These are phyloP conservation scores for Moesziomyces antarcticus DNA, from an alignment of 1,284 basidiomycete genomes.

Conservation along the genomic window DNA sequence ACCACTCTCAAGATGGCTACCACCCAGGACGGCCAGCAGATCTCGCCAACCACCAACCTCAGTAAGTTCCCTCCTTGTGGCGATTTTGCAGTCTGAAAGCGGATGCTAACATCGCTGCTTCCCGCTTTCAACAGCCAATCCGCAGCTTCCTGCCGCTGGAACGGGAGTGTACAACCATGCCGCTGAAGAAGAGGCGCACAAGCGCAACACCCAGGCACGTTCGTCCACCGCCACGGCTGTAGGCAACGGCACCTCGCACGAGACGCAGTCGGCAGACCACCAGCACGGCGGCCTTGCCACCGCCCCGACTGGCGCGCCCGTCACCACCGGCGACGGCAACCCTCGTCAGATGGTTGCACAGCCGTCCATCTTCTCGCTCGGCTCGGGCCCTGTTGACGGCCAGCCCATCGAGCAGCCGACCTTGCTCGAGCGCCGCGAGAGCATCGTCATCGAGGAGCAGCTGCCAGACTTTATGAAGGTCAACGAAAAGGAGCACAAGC, in stretches of 20 bases:
- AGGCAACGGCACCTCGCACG: slow-evolving; percentile 1
- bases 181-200: slow-evolving; percentile 5
- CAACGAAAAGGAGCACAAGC: slow-evolving; percentile 44
- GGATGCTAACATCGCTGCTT: neutral
- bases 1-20: slow-evolving; percentile 12
- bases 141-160: slow-evolving; percentile 27
- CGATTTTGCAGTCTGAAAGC: too few relatives aligned
- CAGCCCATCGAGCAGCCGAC: slow-evolving; percentile 2
- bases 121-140: slow-evolving; percentile 18
- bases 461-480: slow-evolving; percentile 47
- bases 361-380: slow-evolving; percentile 36
- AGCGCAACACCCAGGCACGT: neutral
- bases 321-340: slow-evolving; percentile 20
- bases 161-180: slow-evolving; percentile 26
- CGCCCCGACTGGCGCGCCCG: slow-evolving; percentile 37
- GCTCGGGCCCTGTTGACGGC: slow-evolving; percentile 3
- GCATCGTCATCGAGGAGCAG: slow-evolving; percentile 38
- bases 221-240: slow-evolving; percentile 19
- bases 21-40: slow-evolving; percentile 2
- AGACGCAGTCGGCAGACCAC: slow-evolving; percentile 2
- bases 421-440: slow-evolving; percentile 35
- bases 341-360: slow-evolving; percentile 31
- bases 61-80: too few relatives aligned
- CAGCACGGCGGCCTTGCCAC: slow-evolving; percentile 29
- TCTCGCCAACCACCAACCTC: slow-evolving; percentile 34